phyloP scores from a whole-genome alignment of 495 filamentous ascomycete species.

The Chaetomium fimeti region DNA sequence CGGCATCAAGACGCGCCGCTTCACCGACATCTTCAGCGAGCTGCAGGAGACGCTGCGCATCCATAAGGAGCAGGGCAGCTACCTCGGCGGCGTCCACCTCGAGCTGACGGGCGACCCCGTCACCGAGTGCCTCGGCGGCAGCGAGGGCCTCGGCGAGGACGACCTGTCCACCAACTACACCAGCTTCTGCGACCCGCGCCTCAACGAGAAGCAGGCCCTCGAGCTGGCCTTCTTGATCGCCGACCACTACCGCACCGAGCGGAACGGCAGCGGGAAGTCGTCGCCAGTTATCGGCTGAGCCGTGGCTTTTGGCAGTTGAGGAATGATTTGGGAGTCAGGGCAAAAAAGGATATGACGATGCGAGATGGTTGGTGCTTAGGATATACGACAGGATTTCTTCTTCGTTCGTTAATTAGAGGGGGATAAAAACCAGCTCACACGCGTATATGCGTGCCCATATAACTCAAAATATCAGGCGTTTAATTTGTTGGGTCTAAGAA shows the following conservation, averaged over 20 bases:
- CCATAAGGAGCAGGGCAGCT: conserved; percentile 76
- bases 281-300: background rate
- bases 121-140: conserved; percentile 93
- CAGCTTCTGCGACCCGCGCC: conserved; percentile 88
- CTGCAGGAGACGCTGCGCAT: conserved; percentile 74
- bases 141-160: conserved; percentile 80
- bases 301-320: background rate
- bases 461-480: background rate
- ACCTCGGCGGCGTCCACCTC: conserved; percentile 90
- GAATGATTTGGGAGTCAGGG: background rate
- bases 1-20: conserved; percentile 85
- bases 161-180: conserved; percentile 86
- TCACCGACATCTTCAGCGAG: conserved; percentile 82
- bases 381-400: background rate
- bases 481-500: conserved; percentile 1
- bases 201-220: conserved; percentile 97
- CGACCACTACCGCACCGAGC: conserved; percentile 61
- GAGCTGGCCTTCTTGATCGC: conserved; percentile 94
- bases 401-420: background rate
- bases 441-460: background rate
- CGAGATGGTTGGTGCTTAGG: background rate
- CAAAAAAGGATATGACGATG: background rate
- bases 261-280: conserved; percentile 25
- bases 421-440: background rate
- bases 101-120: conserved; percentile 95